These are phyloP conservation scores for Pseudocercospora crystallina DNA, from an alignment of 2,329 filamentous ascomycete genomes.

Conservation along the genomic window DNA sequence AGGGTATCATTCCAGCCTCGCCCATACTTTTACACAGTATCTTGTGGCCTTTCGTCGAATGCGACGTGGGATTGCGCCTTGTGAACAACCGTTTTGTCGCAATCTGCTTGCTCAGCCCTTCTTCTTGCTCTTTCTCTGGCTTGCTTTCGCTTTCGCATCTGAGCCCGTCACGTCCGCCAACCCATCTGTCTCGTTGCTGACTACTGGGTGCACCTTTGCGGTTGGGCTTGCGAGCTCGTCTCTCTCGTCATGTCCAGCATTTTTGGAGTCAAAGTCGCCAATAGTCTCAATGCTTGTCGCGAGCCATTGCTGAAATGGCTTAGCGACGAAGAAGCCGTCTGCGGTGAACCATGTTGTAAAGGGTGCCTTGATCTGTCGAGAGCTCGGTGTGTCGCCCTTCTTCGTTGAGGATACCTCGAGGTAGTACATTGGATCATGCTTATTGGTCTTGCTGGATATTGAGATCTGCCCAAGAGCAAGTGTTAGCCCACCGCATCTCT, in stretches of 20 bases:
- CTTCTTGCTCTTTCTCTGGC: conserved; percentile 29
- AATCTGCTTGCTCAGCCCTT: conserved; percentile 7
- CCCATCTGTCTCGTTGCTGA: conserved; percentile 10
- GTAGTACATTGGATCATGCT: conserved; percentile 79
- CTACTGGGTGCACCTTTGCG: conserved; percentile 14
- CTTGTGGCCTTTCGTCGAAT: no score
- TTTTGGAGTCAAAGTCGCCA: conserved; percentile 63
- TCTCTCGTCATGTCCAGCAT: conserved; percentile 44
- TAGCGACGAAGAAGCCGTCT: conserved; percentile 72
- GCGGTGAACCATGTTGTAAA: conserved; percentile 72
- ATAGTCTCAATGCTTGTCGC: conserved; percentile 66
- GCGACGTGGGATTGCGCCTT: no score
- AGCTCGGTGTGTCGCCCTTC: conserved; percentile 16
- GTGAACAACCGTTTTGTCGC: no score
- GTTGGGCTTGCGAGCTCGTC: conserved; percentile 27
- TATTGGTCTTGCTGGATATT: conserved; percentile 70
- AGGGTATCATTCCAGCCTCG: no score
- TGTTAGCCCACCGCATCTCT: not conserved
- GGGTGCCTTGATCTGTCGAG: conserved; percentile 58
- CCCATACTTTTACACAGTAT: no score
- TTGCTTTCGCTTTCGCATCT: conserved; percentile 23
- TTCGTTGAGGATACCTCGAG: conserved; percentile 55
- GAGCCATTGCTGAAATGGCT: conserved; percentile 76
- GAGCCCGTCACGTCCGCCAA: conserved; percentile 19
- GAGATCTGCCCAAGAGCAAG: conserved; percentile 58